Evolutionary conservation across 169 alveolate species (phyloP).

Genomic region (Plasmodium relictum): DNA sequence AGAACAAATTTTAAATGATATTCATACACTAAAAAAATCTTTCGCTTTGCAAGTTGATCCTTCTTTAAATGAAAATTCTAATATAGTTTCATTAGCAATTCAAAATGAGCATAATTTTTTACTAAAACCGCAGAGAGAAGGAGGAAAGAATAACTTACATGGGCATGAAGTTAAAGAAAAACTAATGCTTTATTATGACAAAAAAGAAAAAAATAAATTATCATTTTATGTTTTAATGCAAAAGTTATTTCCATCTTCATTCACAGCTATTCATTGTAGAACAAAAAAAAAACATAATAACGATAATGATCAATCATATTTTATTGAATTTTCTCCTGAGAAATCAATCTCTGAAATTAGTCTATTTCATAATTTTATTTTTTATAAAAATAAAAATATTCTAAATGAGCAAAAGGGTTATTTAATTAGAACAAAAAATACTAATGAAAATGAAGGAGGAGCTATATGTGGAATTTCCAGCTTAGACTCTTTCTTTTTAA

Average conservation of each 20-base stretch:
- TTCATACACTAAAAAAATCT: slow-evolving; percentile 53
- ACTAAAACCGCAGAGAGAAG: slow-evolving; percentile 90
- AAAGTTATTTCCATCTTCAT: slow-evolving; percentile 42
- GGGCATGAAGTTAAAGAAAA: slow-evolving; percentile 79
- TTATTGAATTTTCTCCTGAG: slow-evolving; percentile 37
- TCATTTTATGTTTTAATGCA: slow-evolving; percentile 57
- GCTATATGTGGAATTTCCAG: slow-evolving; percentile 86
- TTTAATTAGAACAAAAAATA: slow-evolving; percentile 84
- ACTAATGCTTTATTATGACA: slow-evolving; percentile 68
- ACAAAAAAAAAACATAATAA: slow-evolving; percentile 11
- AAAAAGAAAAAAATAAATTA: slow-evolving; percentile 49
- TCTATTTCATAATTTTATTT: slow-evolving; percentile 52
- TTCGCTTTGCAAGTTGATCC: slow-evolving; percentile 77
- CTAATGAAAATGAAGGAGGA: slow-evolving; percentile 86
- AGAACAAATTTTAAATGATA: slow-evolving; percentile 31
- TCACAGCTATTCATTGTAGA: slow-evolving; percentile 42
- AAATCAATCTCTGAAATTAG: slow-evolving; percentile 65
- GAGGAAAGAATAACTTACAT: slow-evolving; percentile 89
- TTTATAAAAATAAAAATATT: slow-evolving; percentile 47
- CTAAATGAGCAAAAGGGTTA: slow-evolving; percentile 83
- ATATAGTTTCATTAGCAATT: slow-evolving; percentile 74
- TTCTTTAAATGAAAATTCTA: slow-evolving; percentile 15
- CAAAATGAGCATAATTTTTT: slow-evolving; percentile 77
- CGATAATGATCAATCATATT: slow-evolving; percentile 31
- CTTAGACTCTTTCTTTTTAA: slow-evolving; percentile 85